These are phyloP conservation scores for Priceomyces castillae DNA, from an alignment of 805 yeast species.

Conservation along the genomic window DNA sequence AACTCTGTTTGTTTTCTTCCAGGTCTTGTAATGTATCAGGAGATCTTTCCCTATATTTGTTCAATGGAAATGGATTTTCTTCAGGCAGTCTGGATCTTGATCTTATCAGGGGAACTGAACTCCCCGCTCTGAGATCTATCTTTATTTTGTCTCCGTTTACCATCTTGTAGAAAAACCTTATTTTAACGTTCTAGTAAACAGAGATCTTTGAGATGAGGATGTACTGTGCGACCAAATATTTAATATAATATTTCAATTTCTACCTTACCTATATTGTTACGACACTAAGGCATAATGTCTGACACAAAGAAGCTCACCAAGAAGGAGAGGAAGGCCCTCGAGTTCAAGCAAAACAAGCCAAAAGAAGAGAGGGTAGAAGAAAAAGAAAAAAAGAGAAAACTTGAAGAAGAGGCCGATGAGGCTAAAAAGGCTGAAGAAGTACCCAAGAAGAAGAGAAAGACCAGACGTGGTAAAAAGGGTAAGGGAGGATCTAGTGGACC, in stretches of 20 bases:
- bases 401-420: constrained; percentile 10
- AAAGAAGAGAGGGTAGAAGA: constrained; percentile 40
- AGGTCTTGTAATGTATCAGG: constrained; percentile 13
- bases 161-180: neutral
- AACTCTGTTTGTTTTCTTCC: neutral
- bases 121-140: constrained; percentile 4
- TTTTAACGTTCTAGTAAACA: neutral
- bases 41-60: constrained; percentile 17
- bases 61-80: constrained; percentile 1
- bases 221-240: constrained; percentile 6
- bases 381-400: constrained; percentile 21
- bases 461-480: constrained; percentile 76
- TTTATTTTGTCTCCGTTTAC: constrained; percentile 3
- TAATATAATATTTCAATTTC: neutral
- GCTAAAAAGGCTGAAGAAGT: constrained; percentile 19
- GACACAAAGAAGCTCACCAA: constrained; percentile 48
- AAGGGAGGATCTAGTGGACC: constrained; percentile 55
- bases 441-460: constrained; percentile 63
- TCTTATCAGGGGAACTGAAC: constrained; percentile 3
- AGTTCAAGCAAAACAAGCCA: constrained; percentile 46
- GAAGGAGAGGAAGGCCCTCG: constrained; percentile 62
- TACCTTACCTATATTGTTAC: neutral
- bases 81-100: constrained; percentile 22
- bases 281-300: constrained; percentile 1
- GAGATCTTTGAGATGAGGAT: constrained; percentile 3